phyloP scores from a whole-genome alignment of 345 rosid species.

The Passiflora organensis region DNA sequence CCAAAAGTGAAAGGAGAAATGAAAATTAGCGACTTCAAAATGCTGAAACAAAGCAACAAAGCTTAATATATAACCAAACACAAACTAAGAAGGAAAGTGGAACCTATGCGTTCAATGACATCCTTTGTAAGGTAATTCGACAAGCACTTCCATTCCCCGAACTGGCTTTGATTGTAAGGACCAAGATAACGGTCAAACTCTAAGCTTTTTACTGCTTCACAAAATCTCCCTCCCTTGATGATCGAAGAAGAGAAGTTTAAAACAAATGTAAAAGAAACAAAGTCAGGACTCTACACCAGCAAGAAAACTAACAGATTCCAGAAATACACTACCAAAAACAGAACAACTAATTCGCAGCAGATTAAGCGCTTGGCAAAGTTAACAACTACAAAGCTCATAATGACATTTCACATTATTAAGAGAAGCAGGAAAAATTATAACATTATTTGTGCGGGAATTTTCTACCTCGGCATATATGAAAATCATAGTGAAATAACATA shows the following conservation, averaged over 20 bases:
- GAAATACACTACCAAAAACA: no score
- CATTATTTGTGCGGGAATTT: no score
- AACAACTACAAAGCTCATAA: no score
- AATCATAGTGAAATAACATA: not conserved
- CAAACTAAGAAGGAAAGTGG: not conserved
- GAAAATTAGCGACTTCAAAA: not conserved
- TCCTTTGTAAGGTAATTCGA: slow-evolving; percentile 57
- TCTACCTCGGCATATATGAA: not conserved
- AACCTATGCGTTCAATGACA: slow-evolving; percentile 63
- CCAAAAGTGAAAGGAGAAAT: not conserved
- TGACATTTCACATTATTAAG: no score
- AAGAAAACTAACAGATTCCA: no score
- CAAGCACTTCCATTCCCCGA: slow-evolving; percentile 68
- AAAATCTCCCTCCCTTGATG: slow-evolving; percentile 67
- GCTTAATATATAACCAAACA: not conserved
- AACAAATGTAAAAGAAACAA: not conserved
- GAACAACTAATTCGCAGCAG: no score
- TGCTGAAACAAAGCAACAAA: not conserved
- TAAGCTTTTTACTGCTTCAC: slow-evolving; percentile 53
- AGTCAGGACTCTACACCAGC: not conserved
- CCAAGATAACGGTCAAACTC: slow-evolving; percentile 84
- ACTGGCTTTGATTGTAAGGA: slow-evolving; percentile 60
- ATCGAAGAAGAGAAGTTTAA: slow-evolving; percentile 1
- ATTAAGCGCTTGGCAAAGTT: no score
- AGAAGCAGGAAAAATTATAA: not conserved